These are phyloP conservation scores for Polyplosphaeria fusca DNA, from an alignment of 495 filamentous ascomycete species.

Conservation along the genomic window DNA sequence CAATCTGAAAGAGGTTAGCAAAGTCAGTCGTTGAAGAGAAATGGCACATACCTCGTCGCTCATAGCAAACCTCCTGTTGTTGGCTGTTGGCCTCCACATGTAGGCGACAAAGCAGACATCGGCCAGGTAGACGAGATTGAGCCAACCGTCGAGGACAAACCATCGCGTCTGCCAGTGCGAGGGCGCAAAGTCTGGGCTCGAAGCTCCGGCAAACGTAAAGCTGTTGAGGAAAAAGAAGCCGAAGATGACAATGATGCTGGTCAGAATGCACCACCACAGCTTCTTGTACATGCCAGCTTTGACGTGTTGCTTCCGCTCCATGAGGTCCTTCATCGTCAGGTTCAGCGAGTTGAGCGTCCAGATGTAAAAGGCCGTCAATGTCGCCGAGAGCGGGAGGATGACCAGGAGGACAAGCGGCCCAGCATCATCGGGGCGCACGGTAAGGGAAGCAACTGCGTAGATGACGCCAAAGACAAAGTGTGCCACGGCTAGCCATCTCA, in stretches of 20 bases:
- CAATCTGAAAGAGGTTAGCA: slow-evolving; percentile 58
- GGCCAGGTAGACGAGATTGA: slow-evolving; percentile 91
- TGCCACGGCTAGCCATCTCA: slow-evolving; percentile 81
- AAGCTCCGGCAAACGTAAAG: slow-evolving; percentile 80
- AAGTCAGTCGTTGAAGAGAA: not conserved
- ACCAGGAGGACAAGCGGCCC: slow-evolving; percentile 93
- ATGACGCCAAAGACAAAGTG: slow-evolving; percentile 96
- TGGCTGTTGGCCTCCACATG: slow-evolving; percentile 92
- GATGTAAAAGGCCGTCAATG: slow-evolving; percentile 94
- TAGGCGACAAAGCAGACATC: slow-evolving; percentile 94
- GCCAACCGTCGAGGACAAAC: slow-evolving; percentile 98
- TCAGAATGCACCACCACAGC: slow-evolving; percentile 96
- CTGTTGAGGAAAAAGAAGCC: slow-evolving; percentile 96
- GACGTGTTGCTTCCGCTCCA: slow-evolving; percentile 86
- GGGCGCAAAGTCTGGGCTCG: slow-evolving; percentile 83
- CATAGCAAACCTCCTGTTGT: slow-evolving; percentile 98
- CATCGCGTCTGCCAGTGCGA: slow-evolving; percentile 94
- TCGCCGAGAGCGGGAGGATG: slow-evolving; percentile 86
- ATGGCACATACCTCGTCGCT: slow-evolving; percentile 72
- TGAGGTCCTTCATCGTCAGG: slow-evolving; percentile 89
- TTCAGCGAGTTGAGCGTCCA: slow-evolving; percentile 98
- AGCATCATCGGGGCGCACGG: slow-evolving; percentile 77
- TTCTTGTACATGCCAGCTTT: slow-evolving; percentile 97
- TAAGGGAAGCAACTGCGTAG: slow-evolving; percentile 84
- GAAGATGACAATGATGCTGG: slow-evolving; percentile 90